Base-by-base conservation (phyloP, 2,329 filamentous ascomycete species). In the Ophiostoma perfectum region DNA sequence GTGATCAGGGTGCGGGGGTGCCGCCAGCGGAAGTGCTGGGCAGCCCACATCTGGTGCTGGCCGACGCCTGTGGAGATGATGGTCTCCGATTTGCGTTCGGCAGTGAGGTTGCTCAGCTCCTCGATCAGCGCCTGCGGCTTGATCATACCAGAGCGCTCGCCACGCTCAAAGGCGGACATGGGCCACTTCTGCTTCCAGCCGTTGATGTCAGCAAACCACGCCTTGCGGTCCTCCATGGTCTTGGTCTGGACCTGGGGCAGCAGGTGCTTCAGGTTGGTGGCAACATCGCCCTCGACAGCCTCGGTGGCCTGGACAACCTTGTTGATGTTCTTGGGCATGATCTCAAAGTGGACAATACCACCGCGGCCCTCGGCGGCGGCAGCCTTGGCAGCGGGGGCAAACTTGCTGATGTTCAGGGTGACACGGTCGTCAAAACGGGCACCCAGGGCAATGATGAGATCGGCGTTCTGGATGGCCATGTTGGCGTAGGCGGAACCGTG, bases 251-350 rank as follows among this genome's bases (percentile, higher is more conserved):
- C 80, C 67, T 87, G 82, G 11, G 94, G 93, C 47, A 98, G 75
- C 66, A 98, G 88, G 42, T 86, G 80, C 66, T 83, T 83, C 45
- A 98, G 82, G 78, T 96, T 98, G 18, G 88, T 81, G 2, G 89
- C 88, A 42, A 97, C 92, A 76, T 98, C 94, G 70, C 95, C 95
- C 80, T 97, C 94, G 18, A 98, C 89, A 63, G 95, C 94, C 81
- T 97, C 93, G 58, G 91, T 97, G 7, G 94, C 93, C 80, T 98
- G 92, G 14, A 99, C 90, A 58, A 98, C 93, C 86, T 98, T 99
- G 88, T 98, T 98, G 82, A 98, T 98, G 83, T 99, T 98, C 88
- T 99, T 99, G 74, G 95, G 94, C 90, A 98, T 90, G 75, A 99
- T 94, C 78, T 98, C 94, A 75, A 98, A 98, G 80, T 99, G 94